These are phyloP conservation scores for Hypoxylon lenormandii DNA, from an alignment of 495 filamentous ascomycete species.

Conservation along the genomic window DNA sequence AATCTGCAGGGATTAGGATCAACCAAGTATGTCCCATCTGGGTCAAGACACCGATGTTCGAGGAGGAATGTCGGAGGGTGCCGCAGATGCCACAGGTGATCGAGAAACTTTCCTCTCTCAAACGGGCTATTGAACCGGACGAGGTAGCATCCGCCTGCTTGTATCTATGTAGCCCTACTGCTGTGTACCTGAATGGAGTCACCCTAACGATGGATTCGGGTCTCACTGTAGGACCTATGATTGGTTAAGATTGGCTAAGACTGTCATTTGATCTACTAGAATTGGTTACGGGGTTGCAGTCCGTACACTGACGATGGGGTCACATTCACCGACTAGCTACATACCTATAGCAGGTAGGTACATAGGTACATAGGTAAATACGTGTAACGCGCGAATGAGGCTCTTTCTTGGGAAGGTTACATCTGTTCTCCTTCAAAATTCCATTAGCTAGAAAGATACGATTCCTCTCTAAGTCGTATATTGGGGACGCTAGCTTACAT, in stretches of 20 bases:
- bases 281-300: too few relatives aligned
- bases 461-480: too few relatives aligned
- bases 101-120: slow-evolving; percentile 14
- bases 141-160: slow-evolving; percentile 42
- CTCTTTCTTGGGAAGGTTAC: too few relatives aligned
- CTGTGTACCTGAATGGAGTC: slow-evolving; percentile 27
- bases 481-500: too few relatives aligned
- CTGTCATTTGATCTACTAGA: too few relatives aligned
- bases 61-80: slow-evolving; percentile 39
- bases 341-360: too few relatives aligned
- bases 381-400: too few relatives aligned
- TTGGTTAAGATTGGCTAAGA: slow-evolving; percentile 42
- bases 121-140: slow-evolving; percentile 33
- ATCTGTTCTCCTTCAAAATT: too few relatives aligned
- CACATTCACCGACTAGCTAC: too few relatives aligned
- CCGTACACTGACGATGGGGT: too few relatives aligned
- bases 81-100: slow-evolving; percentile 20
- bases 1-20: slow-evolving; percentile 28
- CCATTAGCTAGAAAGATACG: too few relatives aligned
- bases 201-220: slow-evolving; percentile 34
- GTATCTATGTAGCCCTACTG: slow-evolving; percentile 37
- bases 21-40: slow-evolving; percentile 53
- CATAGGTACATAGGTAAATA: too few relatives aligned
- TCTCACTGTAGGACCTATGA: slow-evolving; percentile 44
- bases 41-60: slow-evolving; percentile 59